Conservation (phyloP, 805 yeast species). For the Saturnispora silvae region DNA sequence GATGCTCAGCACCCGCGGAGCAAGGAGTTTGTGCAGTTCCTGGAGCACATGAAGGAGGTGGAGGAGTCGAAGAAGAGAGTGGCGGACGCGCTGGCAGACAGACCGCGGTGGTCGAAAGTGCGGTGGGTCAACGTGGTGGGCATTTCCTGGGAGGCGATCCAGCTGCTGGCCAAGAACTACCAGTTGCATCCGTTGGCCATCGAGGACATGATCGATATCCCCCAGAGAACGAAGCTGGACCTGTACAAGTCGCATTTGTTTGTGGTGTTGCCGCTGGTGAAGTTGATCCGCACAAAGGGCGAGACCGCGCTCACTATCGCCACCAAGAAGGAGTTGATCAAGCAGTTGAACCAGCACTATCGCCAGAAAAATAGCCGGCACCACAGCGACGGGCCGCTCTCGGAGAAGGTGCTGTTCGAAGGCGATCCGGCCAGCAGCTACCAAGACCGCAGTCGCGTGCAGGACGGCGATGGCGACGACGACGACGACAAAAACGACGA, state of each 20-base stretch:
- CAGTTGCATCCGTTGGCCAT: slow-evolving; percentile 43
- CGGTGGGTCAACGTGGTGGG: slow-evolving; percentile 53
- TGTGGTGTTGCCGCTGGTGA: slow-evolving; percentile 43
- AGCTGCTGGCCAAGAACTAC: slow-evolving; percentile 34
- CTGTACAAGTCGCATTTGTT: slow-evolving; percentile 41
- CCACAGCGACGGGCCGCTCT: no score
- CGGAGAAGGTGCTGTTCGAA: no score
- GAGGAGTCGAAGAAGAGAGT: slow-evolving; percentile 22
- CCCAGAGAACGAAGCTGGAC: slow-evolving; percentile 50
- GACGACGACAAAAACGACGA: no score
- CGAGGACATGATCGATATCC: slow-evolving; percentile 55
- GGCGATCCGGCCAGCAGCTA: no score
- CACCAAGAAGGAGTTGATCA: no score
- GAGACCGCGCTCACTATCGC: neutral
- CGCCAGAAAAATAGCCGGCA: no score
- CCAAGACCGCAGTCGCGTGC: no score
- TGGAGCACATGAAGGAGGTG: slow-evolving; percentile 14
- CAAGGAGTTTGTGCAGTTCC: slow-evolving; percentile 4
- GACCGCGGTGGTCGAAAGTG: slow-evolving; percentile 40
- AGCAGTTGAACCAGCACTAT: no score
- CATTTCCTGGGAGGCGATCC: slow-evolving; percentile 50
- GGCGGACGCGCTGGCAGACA: slow-evolving; percentile 20
- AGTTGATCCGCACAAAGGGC: slow-evolving; percentile 28
- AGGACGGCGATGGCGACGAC: no score
- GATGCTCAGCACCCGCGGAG: no score